These are phyloP conservation scores for Kandelia obovata DNA, from an alignment of 345 rosid species.

Conservation along the genomic window DNA sequence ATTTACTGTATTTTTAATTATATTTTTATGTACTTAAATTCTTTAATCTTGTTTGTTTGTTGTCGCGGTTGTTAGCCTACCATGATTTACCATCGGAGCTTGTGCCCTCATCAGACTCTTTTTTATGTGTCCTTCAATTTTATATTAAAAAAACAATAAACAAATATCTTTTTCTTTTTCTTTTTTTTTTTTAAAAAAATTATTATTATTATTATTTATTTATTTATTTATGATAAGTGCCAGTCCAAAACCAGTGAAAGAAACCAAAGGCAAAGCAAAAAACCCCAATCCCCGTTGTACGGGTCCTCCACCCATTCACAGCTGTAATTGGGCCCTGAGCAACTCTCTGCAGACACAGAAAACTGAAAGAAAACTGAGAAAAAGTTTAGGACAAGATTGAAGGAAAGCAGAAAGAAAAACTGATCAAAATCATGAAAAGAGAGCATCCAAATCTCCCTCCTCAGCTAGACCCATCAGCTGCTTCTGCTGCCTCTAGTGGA, in stretches of 20 bases:
- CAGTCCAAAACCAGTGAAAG: slow-evolving; percentile 30
- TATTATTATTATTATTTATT: neutral
- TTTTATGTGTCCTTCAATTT: neutral
- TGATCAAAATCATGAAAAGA: slow-evolving; percentile 41
- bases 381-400: no score
- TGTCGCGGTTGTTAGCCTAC: slow-evolving; percentile 21
- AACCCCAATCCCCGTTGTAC: slow-evolving; percentile 35
- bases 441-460: slow-evolving; percentile 40
- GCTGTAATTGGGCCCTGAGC: slow-evolving; percentile 24
- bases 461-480: slow-evolving; percentile 14
- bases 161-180: no score
- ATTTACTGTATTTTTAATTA: no score
- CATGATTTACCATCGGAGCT: slow-evolving; percentile 32
- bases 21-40: no score
- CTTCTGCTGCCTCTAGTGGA: neutral
- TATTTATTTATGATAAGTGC: slow-evolving; percentile 34
- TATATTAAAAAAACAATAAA: neutral
- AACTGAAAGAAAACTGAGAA: neutral
- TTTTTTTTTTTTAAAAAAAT: neutral
- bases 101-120: slow-evolving; percentile 53
- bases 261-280: slow-evolving; percentile 23
- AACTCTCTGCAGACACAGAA: neutral
- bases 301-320: slow-evolving; percentile 40
- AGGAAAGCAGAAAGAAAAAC: neutral
- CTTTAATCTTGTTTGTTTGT: slow-evolving; percentile 15